These are phyloP conservation scores for Ophiocordyceps sinensis DNA, from an alignment of 2,329 filamentous ascomycete species.

Conservation along the genomic window DNA sequence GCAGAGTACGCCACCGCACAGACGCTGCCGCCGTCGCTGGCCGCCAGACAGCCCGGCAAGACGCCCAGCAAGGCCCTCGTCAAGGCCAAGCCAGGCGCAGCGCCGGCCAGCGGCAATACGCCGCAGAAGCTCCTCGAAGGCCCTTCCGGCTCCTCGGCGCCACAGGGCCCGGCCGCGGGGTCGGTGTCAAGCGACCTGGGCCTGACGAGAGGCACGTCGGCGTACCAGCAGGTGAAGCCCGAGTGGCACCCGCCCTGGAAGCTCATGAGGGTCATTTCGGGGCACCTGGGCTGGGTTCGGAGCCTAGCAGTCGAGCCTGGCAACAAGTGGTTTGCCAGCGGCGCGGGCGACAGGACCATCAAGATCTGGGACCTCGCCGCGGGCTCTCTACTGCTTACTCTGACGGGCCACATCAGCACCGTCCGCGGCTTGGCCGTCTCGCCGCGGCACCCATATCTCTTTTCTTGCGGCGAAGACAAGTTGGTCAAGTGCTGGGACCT, in stretches of 20 bases:
- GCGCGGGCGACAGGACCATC: conserved; percentile 89
- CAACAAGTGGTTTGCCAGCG: conserved; percentile 95
- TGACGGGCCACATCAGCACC: conserved; percentile 90
- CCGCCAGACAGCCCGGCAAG: conserved; percentile 56
- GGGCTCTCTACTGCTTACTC: conserved; percentile 66
- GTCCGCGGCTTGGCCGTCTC: conserved; percentile 87
- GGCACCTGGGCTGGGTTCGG: conserved; percentile 90
- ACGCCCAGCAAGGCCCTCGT: conserved; percentile 12
- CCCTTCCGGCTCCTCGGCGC: conserved; percentile 18
- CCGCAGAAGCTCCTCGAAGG: conserved; percentile 25
- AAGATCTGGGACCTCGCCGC: conserved; percentile 97
- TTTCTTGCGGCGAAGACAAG: conserved; percentile 97
- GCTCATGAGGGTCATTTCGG: conserved; percentile 92
- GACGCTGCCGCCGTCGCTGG: conserved; percentile 62
- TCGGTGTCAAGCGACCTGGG: conserved; percentile 14
- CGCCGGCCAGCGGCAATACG: conserved; percentile 16
- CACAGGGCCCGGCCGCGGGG: conserved; percentile 5
- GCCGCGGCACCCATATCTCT: conserved; percentile 87
- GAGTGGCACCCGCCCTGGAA: conserved; percentile 99
- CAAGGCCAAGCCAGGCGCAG: conserved; percentile 30
- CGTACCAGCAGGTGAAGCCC: conserved; percentile 45
- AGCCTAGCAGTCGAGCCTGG: conserved; percentile 82
- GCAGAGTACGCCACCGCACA: conserved; percentile 67
- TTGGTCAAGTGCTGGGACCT: conserved; percentile 99
- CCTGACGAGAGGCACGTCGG: conserved; percentile 14